A percentile compares a stretch with the other conserved stretches of the same genome.
These are phyloP conservation scores for Rutstroemia sp. DNA, from an alignment of 2,329 filamentous ascomycete genomes.

Conservation along the genomic window DNA sequence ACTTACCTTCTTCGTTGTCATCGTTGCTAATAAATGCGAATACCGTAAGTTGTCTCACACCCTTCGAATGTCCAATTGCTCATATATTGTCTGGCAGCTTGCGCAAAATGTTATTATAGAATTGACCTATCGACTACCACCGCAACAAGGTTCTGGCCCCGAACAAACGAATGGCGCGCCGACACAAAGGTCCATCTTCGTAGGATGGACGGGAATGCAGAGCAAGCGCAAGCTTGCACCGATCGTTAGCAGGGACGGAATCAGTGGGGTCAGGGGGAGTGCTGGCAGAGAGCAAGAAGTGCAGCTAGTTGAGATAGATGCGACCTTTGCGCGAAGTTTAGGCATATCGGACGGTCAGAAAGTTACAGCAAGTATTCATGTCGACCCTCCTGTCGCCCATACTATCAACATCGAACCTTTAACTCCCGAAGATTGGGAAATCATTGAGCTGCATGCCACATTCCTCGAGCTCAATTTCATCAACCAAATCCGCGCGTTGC, in stretches of 20 bases:
- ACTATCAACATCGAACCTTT: slow-evolving; percentile 96
- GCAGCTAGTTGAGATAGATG: slow-evolving; percentile 76
- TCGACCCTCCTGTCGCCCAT: slow-evolving; percentile 85
- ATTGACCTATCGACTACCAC: slow-evolving; percentile 63
- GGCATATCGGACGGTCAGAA: slow-evolving; percentile 78
- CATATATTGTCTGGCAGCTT: slow-evolving; percentile 43
- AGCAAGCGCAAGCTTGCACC: slow-evolving; percentile 76
- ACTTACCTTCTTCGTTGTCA: slow-evolving; percentile 79
- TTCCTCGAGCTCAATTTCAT: slow-evolving; percentile 93
- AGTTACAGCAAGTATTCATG: slow-evolving; percentile 63
- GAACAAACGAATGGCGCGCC: slow-evolving; percentile 39
- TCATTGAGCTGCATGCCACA: slow-evolving; percentile 93
- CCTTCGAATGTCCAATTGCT: background rate
- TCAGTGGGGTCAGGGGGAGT: slow-evolving; percentile 51
- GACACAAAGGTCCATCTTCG: slow-evolving; percentile 64
- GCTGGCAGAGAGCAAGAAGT: slow-evolving; percentile 65
- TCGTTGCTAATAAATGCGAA: slow-evolving; percentile 82
- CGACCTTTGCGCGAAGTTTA: slow-evolving; percentile 69
- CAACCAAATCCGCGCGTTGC: slow-evolving; percentile 85
- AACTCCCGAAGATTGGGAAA: slow-evolving; percentile 96
- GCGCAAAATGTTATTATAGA: slow-evolving; percentile 96
- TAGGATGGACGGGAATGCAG: slow-evolving; percentile 97
- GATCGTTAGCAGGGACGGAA: slow-evolving; percentile 66
- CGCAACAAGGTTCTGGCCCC: slow-evolving; percentile 35
- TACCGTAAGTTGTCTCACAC: slow-evolving; percentile 53